A percentile compares a stretch with the other conserved stretches of the same genome.
Evolutionary conservation across 129 eudicot species (phyloP).

Genomic region (Ambrosia artemisiifolia): DNA sequence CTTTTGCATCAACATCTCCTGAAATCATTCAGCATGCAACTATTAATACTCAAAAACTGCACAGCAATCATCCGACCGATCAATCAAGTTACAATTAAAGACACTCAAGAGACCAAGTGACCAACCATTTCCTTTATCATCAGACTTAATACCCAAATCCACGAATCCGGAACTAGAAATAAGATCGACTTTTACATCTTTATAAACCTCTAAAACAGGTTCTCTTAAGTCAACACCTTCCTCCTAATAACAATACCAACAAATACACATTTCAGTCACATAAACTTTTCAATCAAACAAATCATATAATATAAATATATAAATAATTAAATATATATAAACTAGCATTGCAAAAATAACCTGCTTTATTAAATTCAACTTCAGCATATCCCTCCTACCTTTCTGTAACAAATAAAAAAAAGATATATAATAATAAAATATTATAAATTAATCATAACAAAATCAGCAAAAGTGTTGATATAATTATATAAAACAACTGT

Average conservation of each 20-base stretch:
- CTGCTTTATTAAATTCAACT: constrained; percentile 55
- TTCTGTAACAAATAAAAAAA: constrained; percentile 44
- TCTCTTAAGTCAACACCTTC: constrained; percentile 50
- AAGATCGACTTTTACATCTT: constrained; percentile 45
- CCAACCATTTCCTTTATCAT: constrained; percentile 42
- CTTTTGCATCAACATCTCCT: constrained; percentile 35
- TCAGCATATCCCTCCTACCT: constrained; percentile 58
- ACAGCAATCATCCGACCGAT: background rate
- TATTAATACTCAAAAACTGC: background rate
- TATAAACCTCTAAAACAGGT: constrained; percentile 61
- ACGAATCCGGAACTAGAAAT: constrained; percentile 21
- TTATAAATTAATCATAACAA: background rate
- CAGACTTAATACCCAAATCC: constrained; percentile 19
- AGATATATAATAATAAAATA: background rate
- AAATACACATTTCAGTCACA: background rate
- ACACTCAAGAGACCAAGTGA: constrained; percentile 18
- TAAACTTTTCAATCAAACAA: background rate
- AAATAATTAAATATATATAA: too few relatives aligned
- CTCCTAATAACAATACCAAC: constrained; percentile 33
- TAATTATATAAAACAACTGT: background rate
- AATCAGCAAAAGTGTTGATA: background rate
- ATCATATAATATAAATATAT: background rate
- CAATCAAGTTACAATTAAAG: background rate
- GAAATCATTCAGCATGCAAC: constrained; percentile 8
- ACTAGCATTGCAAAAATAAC: constrained; percentile 30